Evolutionary conservation across 371 early-diverging fungal genomes (phyloP).

Genomic region (Agmasoma carcini): DNA sequence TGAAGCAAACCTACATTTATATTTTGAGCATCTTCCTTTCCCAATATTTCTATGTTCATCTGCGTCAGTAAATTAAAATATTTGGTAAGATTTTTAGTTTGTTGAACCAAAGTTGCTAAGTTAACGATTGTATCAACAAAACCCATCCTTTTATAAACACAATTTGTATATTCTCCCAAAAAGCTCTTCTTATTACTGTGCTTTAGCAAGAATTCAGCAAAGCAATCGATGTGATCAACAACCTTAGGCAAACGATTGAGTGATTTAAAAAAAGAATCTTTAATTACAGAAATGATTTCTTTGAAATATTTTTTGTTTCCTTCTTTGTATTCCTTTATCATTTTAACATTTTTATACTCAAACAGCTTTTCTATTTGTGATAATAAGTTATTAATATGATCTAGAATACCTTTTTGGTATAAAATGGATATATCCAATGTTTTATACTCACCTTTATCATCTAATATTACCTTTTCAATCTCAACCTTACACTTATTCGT

Average conservation of each 20-base stretch:
- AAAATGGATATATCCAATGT: conserved; percentile 16
- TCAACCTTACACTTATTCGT: conserved; percentile 4
- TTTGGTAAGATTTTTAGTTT: conserved; percentile 8
- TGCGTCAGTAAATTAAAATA: conserved; percentile 6
- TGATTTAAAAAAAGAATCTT: conserved; percentile 21
- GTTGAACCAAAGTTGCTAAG: neutral
- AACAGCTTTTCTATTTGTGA: neutral
- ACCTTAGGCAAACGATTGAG: neutral
- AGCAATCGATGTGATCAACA: conserved; percentile 6
- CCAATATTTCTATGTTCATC: conserved; percentile 24
- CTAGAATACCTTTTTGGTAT: neutral
- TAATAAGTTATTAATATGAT: neutral
- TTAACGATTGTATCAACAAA: conserved; percentile 19
- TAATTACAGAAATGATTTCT: neutral
- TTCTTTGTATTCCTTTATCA: conserved; percentile 11
- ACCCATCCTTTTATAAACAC: conserved; percentile 4
- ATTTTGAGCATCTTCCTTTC: conserved; percentile 9
- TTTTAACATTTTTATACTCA: conserved; percentile 16
- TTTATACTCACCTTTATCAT: neutral
- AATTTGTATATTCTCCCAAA: conserved; percentile 17
- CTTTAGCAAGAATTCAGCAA: conserved; percentile 21
- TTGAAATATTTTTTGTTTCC: neutral
- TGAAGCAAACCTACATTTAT: conserved; percentile 30
- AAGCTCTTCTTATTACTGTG: conserved; percentile 11
- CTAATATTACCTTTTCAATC: neutral